These are phyloP conservation scores for Diplodia mutila DNA, from an alignment of 2,329 filamentous ascomycete species.

Conservation along the genomic window DNA sequence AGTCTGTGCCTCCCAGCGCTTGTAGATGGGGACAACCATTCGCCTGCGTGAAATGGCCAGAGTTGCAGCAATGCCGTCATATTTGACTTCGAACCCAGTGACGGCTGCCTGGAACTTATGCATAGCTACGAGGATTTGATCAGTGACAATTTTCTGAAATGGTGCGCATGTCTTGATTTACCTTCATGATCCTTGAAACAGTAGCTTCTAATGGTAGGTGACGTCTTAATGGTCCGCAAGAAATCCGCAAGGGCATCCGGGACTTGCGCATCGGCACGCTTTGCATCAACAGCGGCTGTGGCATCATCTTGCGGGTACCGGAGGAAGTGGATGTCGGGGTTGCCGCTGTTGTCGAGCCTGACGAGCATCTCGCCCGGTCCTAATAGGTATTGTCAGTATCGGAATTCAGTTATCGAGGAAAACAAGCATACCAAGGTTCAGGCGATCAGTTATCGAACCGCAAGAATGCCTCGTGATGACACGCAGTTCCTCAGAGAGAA, in stretches of 20 bases:
- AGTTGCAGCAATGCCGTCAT: conserved; percentile 61
- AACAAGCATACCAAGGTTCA: conserved; percentile 66
- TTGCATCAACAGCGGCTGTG: conserved; percentile 68
- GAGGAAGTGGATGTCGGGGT: conserved; percentile 42
- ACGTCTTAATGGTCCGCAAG: conserved; percentile 60
- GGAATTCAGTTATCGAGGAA: not conserved
- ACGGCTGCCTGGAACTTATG: conserved; percentile 79
- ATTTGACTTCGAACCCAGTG: conserved; percentile 73
- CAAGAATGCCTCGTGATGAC: conserved; percentile 75
- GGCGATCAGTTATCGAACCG: conserved; percentile 78
- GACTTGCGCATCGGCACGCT: conserved; percentile 46
- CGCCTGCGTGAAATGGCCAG: conserved; percentile 82
- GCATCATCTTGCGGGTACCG: conserved; percentile 77
- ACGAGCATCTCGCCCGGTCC: conserved; percentile 52
- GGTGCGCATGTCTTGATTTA: not conserved
- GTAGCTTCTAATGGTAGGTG: conserved; percentile 71
- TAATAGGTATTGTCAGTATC: conserved; percentile 33
- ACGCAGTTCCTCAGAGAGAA: conserved; percentile 76
- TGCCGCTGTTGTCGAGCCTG: conserved; percentile 47
- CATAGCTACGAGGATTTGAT: conserved; percentile 53
- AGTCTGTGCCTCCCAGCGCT: conserved; percentile 86
- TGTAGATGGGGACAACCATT: conserved; percentile 91
- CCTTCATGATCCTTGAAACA: conserved; percentile 45
- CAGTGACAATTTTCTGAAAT: not conserved
- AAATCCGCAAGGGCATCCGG: conserved; percentile 66